Evolutionary conservation across 306 rosid species (phyloP).

Genomic region (Vigna hirtella): DNA sequence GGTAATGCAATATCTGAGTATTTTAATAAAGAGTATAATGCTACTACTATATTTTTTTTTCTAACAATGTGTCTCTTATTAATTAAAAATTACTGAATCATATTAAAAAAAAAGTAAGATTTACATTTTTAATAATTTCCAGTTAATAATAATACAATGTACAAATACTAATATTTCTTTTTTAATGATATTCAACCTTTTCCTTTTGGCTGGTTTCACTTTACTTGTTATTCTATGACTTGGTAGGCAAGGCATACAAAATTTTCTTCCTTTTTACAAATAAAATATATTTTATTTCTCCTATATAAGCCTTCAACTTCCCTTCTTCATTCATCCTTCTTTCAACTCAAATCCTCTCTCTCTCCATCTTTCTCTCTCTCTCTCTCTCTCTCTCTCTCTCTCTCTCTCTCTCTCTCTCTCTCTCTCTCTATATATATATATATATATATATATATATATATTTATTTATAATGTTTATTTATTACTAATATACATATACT

Average conservation of each 20-base stretch:
- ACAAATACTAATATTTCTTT: too few relatives aligned
- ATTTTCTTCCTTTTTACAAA: neutral
- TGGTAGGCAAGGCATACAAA: slow-evolving; percentile 35
- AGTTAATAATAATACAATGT: too few relatives aligned
- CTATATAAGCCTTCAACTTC: slow-evolving; percentile 40
- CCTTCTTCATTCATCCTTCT: neutral
- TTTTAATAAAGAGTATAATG: neutral
- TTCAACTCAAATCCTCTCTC: neutral
- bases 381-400: neutral
- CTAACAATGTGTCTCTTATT: too few relatives aligned
- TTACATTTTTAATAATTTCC: too few relatives aligned
- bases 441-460: too few relatives aligned
- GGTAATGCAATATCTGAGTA: neutral
- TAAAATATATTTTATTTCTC: neutral
- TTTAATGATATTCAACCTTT: neutral
- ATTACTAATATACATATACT: neutral
- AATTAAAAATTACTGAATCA: too few relatives aligned
- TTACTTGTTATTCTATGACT: slow-evolving; percentile 23
- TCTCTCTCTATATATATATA: too few relatives aligned
- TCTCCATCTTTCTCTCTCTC: neutral
- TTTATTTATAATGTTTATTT: neutral
- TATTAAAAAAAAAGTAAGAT: too few relatives aligned
- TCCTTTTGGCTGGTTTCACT: neutral
- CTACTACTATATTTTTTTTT: neutral
- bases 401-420: too few relatives aligned